phyloP scores from a whole-genome alignment of 345 rosid species.

The Carallia pectinifolia region DNA sequence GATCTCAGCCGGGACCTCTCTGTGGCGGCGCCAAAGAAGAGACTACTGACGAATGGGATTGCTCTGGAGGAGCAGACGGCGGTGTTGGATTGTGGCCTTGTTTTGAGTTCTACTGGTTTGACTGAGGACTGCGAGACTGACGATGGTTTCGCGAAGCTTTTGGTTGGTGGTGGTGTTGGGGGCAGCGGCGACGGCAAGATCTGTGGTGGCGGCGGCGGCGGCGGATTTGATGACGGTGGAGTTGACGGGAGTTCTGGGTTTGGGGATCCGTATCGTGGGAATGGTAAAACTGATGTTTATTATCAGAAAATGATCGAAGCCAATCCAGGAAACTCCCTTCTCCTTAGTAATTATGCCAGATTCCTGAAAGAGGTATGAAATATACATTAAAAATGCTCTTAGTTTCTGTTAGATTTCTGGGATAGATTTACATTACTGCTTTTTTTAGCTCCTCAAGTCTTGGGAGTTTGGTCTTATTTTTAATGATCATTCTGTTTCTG shows the following conservation, averaged over 20 bases:
- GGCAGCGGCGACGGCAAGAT: constrained; percentile 18
- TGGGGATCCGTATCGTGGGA: constrained; percentile 38
- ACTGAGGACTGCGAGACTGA: not conserved
- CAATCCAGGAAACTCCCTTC: constrained; percentile 72
- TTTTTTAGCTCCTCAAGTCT: not conserved
- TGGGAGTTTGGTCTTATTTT: not conserved
- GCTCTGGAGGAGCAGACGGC: not conserved
- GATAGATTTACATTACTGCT: not conserved
- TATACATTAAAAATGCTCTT: not conserved
- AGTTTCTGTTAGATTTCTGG: not conserved
- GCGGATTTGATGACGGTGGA: constrained; percentile 39
- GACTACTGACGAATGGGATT: not conserved
- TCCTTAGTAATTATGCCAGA: constrained; percentile 78
- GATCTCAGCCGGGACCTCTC: not conserved
- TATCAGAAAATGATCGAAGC: constrained; percentile 79
- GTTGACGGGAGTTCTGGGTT: constrained; percentile 29
- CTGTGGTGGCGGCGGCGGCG: constrained; percentile 21
- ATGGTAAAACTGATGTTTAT: constrained; percentile 48
- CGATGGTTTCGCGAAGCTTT: constrained; percentile 3
- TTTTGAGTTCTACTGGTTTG: not conserved
- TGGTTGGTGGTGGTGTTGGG: constrained; percentile 38
- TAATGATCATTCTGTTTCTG: no score
- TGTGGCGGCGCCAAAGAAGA: not conserved
- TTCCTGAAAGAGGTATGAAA: constrained; percentile 74
- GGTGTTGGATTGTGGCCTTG: not conserved